phyloP scores from a whole-genome alignment of 768 basidiomycete species.

The Filobasidium floriforme region DNA sequence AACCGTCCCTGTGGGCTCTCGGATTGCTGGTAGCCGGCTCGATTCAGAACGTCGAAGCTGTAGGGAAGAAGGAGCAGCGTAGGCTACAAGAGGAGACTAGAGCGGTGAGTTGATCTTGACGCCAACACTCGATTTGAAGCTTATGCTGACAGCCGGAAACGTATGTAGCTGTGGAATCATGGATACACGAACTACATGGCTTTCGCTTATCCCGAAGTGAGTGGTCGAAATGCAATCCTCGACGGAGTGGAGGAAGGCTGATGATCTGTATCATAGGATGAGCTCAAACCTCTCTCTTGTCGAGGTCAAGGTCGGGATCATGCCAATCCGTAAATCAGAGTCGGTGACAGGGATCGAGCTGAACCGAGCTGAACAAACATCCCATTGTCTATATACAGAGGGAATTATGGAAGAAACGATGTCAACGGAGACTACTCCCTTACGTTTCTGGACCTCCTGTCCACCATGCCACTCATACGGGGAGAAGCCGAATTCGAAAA shows the following conservation, averaged over 20 bases:
- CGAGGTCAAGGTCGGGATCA: conserved; percentile 79
- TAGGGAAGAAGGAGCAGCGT: conserved; percentile 10
- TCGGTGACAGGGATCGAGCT: not conserved
- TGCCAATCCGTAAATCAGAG: conserved; percentile 61
- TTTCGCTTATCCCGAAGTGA: conserved; percentile 48
- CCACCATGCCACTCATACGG: conserved; percentile 75
- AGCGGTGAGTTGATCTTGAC: conserved; percentile 1
- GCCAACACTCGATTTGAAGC: not conserved
- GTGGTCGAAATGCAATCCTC: too few species aligned
- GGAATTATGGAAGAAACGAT: conserved; percentile 76
- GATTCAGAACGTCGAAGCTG: not conserved
- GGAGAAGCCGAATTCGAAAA: conserved; percentile 62
- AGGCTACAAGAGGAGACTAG: conserved; percentile 19
- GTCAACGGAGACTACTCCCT: conserved; percentile 86
- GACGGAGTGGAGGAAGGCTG: too few species aligned
- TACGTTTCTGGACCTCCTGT: conserved; percentile 56
- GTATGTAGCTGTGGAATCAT: conserved; percentile 77
- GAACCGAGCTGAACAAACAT: not conserved
- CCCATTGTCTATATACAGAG: conserved; percentile 45
- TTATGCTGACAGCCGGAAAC: not conserved
- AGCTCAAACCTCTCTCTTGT: conserved; percentile 87
- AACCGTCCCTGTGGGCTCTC: too few species aligned
- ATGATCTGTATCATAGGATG: conserved; percentile 29
- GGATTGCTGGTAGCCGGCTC: not conserved
- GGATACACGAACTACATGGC: conserved; percentile 84